Evolutionary conservation across 2,329 filamentous ascomycete genomes (phyloP).

Genomic region (Colletotrichum brevisporum): DNA sequence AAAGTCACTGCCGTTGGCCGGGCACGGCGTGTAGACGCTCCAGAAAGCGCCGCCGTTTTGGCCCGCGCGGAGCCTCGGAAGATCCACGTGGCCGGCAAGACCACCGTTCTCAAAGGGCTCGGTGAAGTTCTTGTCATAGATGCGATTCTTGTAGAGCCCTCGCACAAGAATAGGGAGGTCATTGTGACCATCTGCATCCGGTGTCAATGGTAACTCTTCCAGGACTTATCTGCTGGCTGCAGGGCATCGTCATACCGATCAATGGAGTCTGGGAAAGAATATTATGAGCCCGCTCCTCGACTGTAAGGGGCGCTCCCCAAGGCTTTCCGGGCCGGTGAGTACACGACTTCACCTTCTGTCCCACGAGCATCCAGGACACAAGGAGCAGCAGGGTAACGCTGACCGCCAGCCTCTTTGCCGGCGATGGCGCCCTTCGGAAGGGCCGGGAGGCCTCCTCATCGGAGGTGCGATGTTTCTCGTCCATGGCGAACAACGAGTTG

Average conservation of each 20-base stretch:
- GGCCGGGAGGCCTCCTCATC: constrained; percentile 7
- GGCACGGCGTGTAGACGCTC: constrained; percentile 88
- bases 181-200: constrained; percentile 83
- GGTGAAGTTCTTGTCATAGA: constrained; percentile 82
- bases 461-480: constrained; percentile 16
- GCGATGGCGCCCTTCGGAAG: constrained; percentile 12
- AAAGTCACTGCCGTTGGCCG: constrained; percentile 79
- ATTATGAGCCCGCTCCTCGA: constrained; percentile 61
- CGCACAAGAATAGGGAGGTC: constrained; percentile 86
- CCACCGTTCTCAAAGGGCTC: constrained; percentile 80
- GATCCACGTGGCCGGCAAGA: constrained; percentile 80
- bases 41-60: constrained; percentile 90
- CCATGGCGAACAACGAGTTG: constrained; percentile 15
- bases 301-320: constrained; percentile 46
- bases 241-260: constrained; percentile 57
- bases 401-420: constrained; percentile 29
- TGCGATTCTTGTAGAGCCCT: constrained; percentile 78
- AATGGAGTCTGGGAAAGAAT: constrained; percentile 63
- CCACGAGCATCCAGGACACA: constrained; percentile 25
- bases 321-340: constrained; percentile 38
- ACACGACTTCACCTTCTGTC: constrained; percentile 33
- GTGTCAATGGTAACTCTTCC: constrained; percentile 6
- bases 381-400: constrained; percentile 40
- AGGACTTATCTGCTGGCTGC: too few species aligned
- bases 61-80: constrained; percentile 80